Base-by-base conservation (phyloP, 2,329 filamentous ascomycete genomes). In the Graphium sp. region DNA sequence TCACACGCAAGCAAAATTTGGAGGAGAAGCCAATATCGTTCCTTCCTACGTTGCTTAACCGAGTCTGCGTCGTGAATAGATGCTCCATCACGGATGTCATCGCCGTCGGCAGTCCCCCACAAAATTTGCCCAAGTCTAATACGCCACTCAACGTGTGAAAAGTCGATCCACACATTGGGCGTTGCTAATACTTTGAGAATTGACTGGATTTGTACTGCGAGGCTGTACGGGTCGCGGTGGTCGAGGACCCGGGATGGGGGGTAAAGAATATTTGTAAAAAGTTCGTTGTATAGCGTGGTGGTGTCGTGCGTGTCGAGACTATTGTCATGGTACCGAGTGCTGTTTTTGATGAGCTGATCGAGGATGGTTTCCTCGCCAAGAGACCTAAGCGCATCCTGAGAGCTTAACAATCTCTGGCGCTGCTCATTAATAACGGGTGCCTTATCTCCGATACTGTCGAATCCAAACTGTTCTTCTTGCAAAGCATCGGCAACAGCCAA, bases 91-190 rank as follows among this genome's bases (percentile, higher is more conserved):
- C 60, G 58, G n/a, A 62, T 38, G 26, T 60, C 55, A 36, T 67
- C 64, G 23, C 64, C 62, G 16, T 58, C 44, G 5, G 55, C 50
- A 11, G 56, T 52, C 11, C 64, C 72, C 75, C 76, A 83, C 3
- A 83, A 49, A 23, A 82, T 60, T 47, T 81, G 76, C 6, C 77
- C 77, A 2, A 83, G 55, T 9, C 74, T 61, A 33, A 83, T 75
- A 21, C 77, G 64, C 75, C 75, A 82, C 43, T 82, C 76, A 6
- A 82, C 71, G 18, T 73, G 61, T 13, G 74, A 76, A 37, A 83
- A 77, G 47, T 83, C 75, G 29, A 77, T 63, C 77, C 77, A 83
- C 25, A 79, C 65, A 32, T 75, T 74, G 30, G 71, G 61, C 6
- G 67, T 53, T 1, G 64, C 66, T 24, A 83, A 58, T 7, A 76